Evolutionary conservation across 1,139 yeast genomes (phyloP).

Genomic region (Lodderomyces theae): DNA sequence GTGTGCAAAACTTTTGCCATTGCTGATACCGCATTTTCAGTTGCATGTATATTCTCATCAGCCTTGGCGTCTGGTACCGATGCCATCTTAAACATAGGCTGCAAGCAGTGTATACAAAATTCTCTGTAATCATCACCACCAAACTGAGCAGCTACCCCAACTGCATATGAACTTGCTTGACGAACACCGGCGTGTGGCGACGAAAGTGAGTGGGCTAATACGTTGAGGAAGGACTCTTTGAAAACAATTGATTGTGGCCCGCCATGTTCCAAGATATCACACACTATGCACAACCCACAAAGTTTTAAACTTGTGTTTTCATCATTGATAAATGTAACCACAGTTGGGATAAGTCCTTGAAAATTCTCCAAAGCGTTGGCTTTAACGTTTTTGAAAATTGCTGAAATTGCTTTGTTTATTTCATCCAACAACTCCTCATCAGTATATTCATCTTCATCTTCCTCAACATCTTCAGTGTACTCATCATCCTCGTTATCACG

Average conservation of each 20-base stretch:
- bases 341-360: slow-evolving; percentile 54
- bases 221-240: slow-evolving; percentile 61
- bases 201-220: slow-evolving; percentile 62
- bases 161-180: slow-evolving; percentile 82
- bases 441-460: slow-evolving; percentile 80
- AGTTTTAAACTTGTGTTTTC: slow-evolving; percentile 65
- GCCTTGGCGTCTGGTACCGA: slow-evolving; percentile 81
- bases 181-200: slow-evolving; percentile 73
- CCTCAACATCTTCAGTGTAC: slow-evolving; percentile 70
- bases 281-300: slow-evolving; percentile 77
- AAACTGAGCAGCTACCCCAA: slow-evolving; percentile 82
- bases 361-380: slow-evolving; percentile 63
- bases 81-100: slow-evolving; percentile 70
- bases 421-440: slow-evolving; percentile 89
- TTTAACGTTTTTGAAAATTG: slow-evolving; percentile 65
- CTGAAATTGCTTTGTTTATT: slow-evolving; percentile 72
- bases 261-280: slow-evolving; percentile 77
- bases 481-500: slow-evolving; percentile 71
- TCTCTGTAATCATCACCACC: slow-evolving; percentile 67
- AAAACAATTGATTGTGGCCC: slow-evolving; percentile 67
- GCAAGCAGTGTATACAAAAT: slow-evolving; percentile 65
- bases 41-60: slow-evolving; percentile 80
- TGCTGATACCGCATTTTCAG: slow-evolving; percentile 81
- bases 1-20: slow-evolving; percentile 75
- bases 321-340: slow-evolving; percentile 57